Evolutionary conservation across 305 asterid species (phyloP), one percentile per base, ranked within the genome.

Genomic region (Fraxinus sp.): DNA sequence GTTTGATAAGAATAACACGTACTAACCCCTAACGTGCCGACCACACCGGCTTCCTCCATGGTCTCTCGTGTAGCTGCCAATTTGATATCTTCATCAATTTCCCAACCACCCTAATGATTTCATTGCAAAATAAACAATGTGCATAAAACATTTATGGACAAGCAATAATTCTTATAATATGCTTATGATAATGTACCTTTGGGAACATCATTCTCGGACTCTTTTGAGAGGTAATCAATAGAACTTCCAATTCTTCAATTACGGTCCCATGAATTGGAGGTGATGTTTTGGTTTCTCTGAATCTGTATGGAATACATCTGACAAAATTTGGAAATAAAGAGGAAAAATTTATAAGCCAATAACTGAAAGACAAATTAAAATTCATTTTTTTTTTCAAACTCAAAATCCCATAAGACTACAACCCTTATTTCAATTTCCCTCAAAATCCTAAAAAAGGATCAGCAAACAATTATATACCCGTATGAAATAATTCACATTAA

Each of bases 71-170:
- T 81, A 55, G 98, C 99, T 4, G 99, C 99, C 81, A 92, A 90
- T 90, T 89, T 92, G 78, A 93, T 89, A 78, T 93, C 83, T 76
- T 95, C 99, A 83, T 95, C 99, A 49, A 89, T 89, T 88, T 95
- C 99, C 99, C 99, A 95, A 81, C 99, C 99, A 84, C 99, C 99
- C 98, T 95, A 88, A 80, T 30, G 71, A 86, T 81, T 75, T 68
- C 36, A 78, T 55, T 8, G 70, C 82, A 86, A 71, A 82, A 79
- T 52, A n/a, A 73, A 82, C 84, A 86, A 84, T 52, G 83, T 87
- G 78, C 87, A 57, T 39, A 59, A 30, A 39, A 32, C 75, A 71
- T 52, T 70, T 30, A 62, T 85, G 59, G 28, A 1, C 57, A 16
- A 26, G 26, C 59, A 78, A 64, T 11, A 14, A 11, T 75, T 39